These are phyloP conservation scores for Drosera capensis DNA, from an alignment of 148 eudicot species.

Conservation along the genomic window DNA sequence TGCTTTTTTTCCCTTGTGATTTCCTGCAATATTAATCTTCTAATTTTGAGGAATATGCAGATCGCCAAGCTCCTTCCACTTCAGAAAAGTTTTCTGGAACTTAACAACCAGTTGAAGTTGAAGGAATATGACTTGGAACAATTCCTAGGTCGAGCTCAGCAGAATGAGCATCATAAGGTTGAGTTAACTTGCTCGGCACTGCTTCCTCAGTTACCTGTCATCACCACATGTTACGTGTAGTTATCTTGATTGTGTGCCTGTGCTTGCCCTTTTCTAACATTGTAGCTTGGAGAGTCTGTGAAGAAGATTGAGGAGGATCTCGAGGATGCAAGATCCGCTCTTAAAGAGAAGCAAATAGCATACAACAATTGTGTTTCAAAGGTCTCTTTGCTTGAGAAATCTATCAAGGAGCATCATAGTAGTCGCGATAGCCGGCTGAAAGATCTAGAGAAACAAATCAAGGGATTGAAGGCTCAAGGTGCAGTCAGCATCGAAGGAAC, in stretches of 20 bases:
- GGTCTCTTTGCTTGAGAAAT: slow-evolving; percentile 61
- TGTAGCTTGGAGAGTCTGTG: slow-evolving; percentile 75
- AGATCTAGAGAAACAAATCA: slow-evolving; percentile 72
- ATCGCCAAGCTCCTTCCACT: slow-evolving; percentile 70
- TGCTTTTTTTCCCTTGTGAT: no score
- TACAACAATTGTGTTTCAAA: slow-evolving; percentile 40
- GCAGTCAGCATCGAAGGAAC: slow-evolving; percentile 73
- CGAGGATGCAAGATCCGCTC: slow-evolving; percentile 53
- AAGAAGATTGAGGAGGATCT: slow-evolving; percentile 86
- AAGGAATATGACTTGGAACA: slow-evolving; percentile 78
- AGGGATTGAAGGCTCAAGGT: slow-evolving; percentile 53
- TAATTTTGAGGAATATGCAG: no score
- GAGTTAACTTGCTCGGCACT: slow-evolving; percentile 6
- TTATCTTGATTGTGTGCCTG: no score
- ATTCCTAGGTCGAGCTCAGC: slow-evolving; percentile 69
- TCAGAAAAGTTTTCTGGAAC: slow-evolving; percentile 56
- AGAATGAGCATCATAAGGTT: slow-evolving; percentile 98
- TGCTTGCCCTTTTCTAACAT: no score
- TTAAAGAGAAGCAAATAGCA: slow-evolving; percentile 44
- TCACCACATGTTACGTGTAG: no score
- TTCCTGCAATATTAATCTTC: no score
- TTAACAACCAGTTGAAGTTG: slow-evolving; percentile 62
- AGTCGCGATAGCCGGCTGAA: slow-evolving; percentile 65
- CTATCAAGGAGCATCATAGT: slow-evolving; percentile 58
- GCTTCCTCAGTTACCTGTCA: neutral